phyloP scores from a whole-genome alignment of 805 yeast species.

The Ascoidea tarda region DNA sequence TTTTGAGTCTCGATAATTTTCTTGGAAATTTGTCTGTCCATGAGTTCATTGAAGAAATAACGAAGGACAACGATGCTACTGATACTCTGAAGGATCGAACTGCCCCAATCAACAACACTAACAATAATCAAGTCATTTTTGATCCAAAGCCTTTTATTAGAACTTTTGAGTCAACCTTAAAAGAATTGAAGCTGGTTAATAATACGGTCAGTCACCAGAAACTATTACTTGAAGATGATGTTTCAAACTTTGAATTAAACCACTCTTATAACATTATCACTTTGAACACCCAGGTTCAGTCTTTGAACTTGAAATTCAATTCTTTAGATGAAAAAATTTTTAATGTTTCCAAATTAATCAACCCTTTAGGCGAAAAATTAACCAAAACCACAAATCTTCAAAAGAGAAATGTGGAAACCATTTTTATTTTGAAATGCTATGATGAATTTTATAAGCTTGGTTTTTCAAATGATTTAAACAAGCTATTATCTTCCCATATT shows the following conservation, averaged over 20 bases:
- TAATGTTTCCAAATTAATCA: slow-evolving; percentile 41
- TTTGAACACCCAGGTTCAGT: slow-evolving; percentile 32
- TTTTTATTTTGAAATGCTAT: slow-evolving; percentile 63
- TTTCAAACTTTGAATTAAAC: slow-evolving; percentile 42
- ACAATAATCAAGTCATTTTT: slow-evolving; percentile 19
- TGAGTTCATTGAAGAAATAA: slow-evolving; percentile 69
- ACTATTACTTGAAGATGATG: slow-evolving; percentile 37
- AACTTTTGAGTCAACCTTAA: slow-evolving; percentile 76
- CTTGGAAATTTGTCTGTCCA: slow-evolving; percentile 52
- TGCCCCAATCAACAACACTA: slow-evolving; percentile 5
- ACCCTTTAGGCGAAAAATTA: slow-evolving; percentile 57
- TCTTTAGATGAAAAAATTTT: slow-evolving; percentile 37
- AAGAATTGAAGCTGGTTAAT: slow-evolving; percentile 50
- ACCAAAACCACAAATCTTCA: slow-evolving; percentile 57
- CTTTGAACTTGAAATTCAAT: slow-evolving; percentile 32
- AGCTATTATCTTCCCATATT: slow-evolving; percentile 30
- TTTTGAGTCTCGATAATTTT: slow-evolving; percentile 7
- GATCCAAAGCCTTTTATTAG: slow-evolving; percentile 94
- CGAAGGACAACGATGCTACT: slow-evolving; percentile 41
- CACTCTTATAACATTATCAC: slow-evolving; percentile 57
- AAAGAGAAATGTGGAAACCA: slow-evolving; percentile 58
- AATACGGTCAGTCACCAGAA: slow-evolving; percentile 40
- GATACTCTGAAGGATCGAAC: slow-evolving; percentile 17
- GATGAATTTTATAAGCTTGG: slow-evolving; percentile 53
- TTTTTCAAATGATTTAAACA: slow-evolving; percentile 39